Evolutionary conservation across 1,139 yeast species (phyloP).

Genomic region (Debaryomyces singareniensis): DNA sequence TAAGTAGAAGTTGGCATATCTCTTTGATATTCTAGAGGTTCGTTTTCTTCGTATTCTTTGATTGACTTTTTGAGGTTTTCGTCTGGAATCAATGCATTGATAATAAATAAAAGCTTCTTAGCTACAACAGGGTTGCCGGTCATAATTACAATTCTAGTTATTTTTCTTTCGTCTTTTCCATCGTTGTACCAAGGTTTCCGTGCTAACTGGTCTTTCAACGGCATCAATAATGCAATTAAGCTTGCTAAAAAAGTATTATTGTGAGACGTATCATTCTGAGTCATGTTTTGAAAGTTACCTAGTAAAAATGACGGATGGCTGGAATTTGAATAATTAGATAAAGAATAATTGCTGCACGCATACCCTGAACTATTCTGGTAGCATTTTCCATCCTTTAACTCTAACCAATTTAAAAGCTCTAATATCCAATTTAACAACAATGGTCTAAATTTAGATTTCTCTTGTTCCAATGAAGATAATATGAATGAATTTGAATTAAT

Average conservation of each 20-base stretch:
- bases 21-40: background rate
- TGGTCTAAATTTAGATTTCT: slow-evolving; percentile 11
- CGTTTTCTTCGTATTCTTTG: background rate
- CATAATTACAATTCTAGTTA: slow-evolving; percentile 48
- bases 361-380: slow-evolving; percentile 1
- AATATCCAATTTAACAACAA: slow-evolving; percentile 47
- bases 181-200: slow-evolving; percentile 22
- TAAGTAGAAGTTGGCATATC: background rate
- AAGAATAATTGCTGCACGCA: slow-evolving; percentile 6
- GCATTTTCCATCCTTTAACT: slow-evolving; percentile 48
- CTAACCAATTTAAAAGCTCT: slow-evolving; percentile 56
- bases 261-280: background rate
- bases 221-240: slow-evolving; percentile 37
- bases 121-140: slow-evolving; percentile 60
- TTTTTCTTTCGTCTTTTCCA: slow-evolving; percentile 17
- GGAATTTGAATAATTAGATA: slow-evolving; percentile 4
- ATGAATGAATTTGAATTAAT: slow-evolving; percentile 32
- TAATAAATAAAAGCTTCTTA: slow-evolving; percentile 48
- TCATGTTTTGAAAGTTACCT: background rate
- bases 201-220: slow-evolving; percentile 30
- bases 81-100: slow-evolving; percentile 43
- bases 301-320: slow-evolving; percentile 1
- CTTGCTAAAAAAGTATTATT: slow-evolving; percentile 35
- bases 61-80: background rate
- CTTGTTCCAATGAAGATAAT: slow-evolving; percentile 11